Evolutionary conservation across 1,284 basidiomycete species (phyloP).

Genomic region (Athelia psychrophila): DNA sequence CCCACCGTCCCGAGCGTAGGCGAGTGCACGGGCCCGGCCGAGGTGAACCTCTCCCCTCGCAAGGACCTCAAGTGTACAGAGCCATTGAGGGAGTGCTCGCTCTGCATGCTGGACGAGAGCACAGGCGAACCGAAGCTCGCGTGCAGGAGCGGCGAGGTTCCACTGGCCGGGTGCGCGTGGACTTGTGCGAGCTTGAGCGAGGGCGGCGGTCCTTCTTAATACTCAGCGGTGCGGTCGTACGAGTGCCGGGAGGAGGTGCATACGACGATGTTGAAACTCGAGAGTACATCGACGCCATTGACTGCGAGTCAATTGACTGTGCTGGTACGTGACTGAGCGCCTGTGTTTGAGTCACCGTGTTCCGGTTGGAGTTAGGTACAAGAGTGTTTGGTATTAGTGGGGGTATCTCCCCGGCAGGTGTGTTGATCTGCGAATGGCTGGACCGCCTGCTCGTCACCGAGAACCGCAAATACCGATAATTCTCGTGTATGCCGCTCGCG

Average conservation of each 20-base stretch:
- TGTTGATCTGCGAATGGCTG: constrained; percentile 12
- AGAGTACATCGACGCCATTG: neutral
- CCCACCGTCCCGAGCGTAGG: constrained; percentile 5
- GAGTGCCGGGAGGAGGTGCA: neutral
- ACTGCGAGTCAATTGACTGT: neutral
- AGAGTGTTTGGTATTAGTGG: neutral
- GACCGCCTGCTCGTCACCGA: constrained; percentile 42
- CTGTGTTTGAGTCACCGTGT: neutral
- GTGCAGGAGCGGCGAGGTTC: constrained; percentile 46
- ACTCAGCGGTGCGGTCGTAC: neutral
- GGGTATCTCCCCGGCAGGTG: neutral
- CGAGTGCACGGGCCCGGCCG: neutral
- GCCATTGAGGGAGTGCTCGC: constrained; percentile 2
- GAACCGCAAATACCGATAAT: constrained; percentile 68
- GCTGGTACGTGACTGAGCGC: neutral
- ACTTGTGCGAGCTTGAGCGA: constrained; percentile 17
- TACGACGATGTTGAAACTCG: neutral
- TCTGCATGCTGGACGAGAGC: constrained; percentile 29
- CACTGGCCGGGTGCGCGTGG: too few relatives aligned
- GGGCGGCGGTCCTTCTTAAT: constrained; percentile 13
- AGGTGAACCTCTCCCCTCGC: neutral
- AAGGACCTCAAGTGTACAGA: neutral
- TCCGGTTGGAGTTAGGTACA: neutral
- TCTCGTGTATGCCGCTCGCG: constrained; percentile 55
- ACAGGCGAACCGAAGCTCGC: constrained; percentile 50